A percentile compares a stretch with the other conserved stretches of the same genome.
Conservation (phyloP, 2,329 filamentous ascomycete species). For the Nakataea oryzae region DNA sequence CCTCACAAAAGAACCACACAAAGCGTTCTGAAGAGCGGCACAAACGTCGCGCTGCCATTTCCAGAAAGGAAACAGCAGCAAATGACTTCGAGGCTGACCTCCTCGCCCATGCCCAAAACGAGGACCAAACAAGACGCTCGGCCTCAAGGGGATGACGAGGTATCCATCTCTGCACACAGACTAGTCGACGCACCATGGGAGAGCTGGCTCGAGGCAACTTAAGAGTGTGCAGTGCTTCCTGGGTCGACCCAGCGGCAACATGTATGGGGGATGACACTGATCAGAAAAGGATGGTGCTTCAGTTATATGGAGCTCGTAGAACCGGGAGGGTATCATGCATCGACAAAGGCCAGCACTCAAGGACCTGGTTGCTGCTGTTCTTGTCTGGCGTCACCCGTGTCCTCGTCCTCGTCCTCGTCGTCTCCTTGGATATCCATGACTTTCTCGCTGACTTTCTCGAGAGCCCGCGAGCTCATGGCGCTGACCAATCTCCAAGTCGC, state of each 20-base stretch:
- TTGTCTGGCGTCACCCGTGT: constrained; percentile 14
- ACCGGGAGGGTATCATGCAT: constrained; percentile 14
- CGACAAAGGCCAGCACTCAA: neutral
- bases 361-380: neutral
- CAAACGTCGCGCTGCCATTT: neutral
- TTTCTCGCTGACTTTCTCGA: constrained; percentile 67
- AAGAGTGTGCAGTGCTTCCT: constrained; percentile 67
- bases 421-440: constrained; percentile 72
- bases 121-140: neutral
- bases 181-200: constrained; percentile 86
- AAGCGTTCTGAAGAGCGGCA: neutral
- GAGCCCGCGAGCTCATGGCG: constrained; percentile 58
- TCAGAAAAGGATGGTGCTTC: neutral
- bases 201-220: constrained; percentile 76
- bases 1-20: neutral
- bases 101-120: neutral
- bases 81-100: neutral
- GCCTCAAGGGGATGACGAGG: constrained; percentile 15
- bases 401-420: constrained; percentile 41
- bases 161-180: constrained; percentile 83
- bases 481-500: constrained; percentile 75
- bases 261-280: neutral
- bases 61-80: neutral
- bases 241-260: neutral
- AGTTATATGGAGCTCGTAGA: constrained; percentile 14